Base-by-base conservation (phyloP, 768 basidiomycete genomes). In the Chiua virens region DNA sequence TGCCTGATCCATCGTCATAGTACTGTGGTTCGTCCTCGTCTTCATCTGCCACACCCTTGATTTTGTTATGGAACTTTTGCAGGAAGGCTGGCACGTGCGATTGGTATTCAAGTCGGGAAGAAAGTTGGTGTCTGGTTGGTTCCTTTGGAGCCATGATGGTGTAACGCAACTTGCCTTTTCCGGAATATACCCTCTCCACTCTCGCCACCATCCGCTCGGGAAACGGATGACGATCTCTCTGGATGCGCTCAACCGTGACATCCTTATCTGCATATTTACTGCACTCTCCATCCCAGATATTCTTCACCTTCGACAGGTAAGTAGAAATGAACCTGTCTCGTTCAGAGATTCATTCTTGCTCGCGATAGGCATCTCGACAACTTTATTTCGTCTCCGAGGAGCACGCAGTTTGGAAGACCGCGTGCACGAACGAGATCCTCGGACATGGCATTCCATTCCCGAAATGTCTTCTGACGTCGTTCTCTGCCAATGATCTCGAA, bases 91-190 rank as follows among this genome's bases (percentile, higher is more conserved):
- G 89, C 0, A 78, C 81, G 21, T 75, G 71, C 32, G 79, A 74
- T 56, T 75, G 77, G 66, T 89, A 90, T 4, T 83, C 67, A 17
- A 90, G 79, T 37, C 81, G 76, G 3, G 87, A 82, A 9, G 88
- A 90, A 38, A 89, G 76, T 55, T 90, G 89, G 42, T 83, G 78
- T 36, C 80, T 75, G 17, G 81, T 88, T 8, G 82, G 87, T 63
- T 90, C 88, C 68, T 76, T 85, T 17, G 78, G 50, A 41, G 69
- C 62, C 73, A 74, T 74, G 8, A 25, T 4, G 7, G 17, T 28
- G 5, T 22, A 17, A 32, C 21, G 28, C 15, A 17, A 42, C 44
- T 56, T 64, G 52, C 61, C 63, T 57, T 63, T 64, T 55, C 49
- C 15, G 44, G 59, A 27, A 27, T 34, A 5, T 10, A 20, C 8